phyloP scores from a whole-genome alignment of 2,329 filamentous ascomycete species.

The Fusarium circinatum region DNA sequence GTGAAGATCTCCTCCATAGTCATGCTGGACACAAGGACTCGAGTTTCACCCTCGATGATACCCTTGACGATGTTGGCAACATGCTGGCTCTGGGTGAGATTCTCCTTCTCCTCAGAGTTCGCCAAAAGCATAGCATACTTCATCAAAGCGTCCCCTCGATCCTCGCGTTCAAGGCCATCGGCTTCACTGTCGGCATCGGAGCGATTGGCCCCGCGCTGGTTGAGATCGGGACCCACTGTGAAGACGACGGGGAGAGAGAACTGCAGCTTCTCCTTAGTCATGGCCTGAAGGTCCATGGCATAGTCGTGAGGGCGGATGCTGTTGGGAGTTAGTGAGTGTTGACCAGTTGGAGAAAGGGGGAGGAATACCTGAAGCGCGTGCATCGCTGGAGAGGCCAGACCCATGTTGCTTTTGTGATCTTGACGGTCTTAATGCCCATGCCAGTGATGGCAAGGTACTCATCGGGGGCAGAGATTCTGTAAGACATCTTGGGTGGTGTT shows the following conservation, averaged over 20 bases:
- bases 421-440: constrained; percentile 76
- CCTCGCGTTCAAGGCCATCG: constrained; percentile 53
- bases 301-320: constrained; percentile 83
- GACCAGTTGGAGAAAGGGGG: background rate
- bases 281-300: constrained; percentile 83
- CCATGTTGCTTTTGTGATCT: constrained; percentile 81
- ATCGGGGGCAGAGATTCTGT: constrained; percentile 77
- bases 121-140: constrained; percentile 87
- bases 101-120: constrained; percentile 62
- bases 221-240: constrained; percentile 83
- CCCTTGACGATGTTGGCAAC: constrained; percentile 88
- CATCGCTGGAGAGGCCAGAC: constrained; percentile 77
- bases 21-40: constrained; percentile 85
- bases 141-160: constrained; percentile 71
- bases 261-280: constrained; percentile 89
- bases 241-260: constrained; percentile 86
- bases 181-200: constrained; percentile 9
- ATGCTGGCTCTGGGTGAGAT: constrained; percentile 61
- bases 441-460: constrained; percentile 91
- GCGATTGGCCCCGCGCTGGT: constrained; percentile 61
- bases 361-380: constrained; percentile 57
- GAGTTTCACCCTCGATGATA: constrained; percentile 89
- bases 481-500: constrained; percentile 58
- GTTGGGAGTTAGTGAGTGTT: background rate
- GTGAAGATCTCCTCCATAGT: constrained; percentile 94